These are phyloP conservation scores for Mantamonas sphyraenae DNA, from an alignment of 78 protist genomes.

Conservation along the genomic window DNA sequence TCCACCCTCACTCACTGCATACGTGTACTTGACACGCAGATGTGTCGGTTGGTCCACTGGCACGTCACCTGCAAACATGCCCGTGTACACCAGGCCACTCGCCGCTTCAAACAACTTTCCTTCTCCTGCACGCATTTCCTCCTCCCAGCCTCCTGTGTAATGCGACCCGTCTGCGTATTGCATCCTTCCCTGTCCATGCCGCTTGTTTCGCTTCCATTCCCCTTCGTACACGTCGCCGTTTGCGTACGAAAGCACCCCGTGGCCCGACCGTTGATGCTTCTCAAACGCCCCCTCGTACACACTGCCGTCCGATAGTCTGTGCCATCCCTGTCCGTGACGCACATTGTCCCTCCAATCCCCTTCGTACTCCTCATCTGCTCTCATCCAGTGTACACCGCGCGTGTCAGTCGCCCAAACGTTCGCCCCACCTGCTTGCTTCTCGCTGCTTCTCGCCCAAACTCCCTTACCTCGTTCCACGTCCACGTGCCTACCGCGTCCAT, in stretches of 20 bases:
- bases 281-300: background rate
- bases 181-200: background rate
- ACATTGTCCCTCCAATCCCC: background rate
- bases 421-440: background rate
- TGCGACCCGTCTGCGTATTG: background rate
- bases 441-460: no score
- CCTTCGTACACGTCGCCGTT: background rate
- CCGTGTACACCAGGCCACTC: background rate
- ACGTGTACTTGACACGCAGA: no score
- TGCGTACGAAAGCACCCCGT: background rate
- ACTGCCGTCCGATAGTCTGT: background rate
- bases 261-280: background rate
- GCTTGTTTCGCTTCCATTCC: background rate
- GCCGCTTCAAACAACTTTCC: background rate
- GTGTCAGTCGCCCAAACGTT: no score
- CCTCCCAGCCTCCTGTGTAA: background rate
- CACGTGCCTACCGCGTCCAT: background rate
- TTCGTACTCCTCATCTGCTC: background rate
- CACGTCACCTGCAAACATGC: no score
- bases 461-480: no score
- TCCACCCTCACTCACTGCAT: no score
- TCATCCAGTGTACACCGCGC: no score
- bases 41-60: no score
- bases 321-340: background rate
- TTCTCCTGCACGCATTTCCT: background rate